A percentile compares a stretch with the other conserved stretches of the same genome.
Evolutionary conservation across 352 stramenopile genomes (phyloP).

Genomic region (Phytophthora uliginosa): DNA sequence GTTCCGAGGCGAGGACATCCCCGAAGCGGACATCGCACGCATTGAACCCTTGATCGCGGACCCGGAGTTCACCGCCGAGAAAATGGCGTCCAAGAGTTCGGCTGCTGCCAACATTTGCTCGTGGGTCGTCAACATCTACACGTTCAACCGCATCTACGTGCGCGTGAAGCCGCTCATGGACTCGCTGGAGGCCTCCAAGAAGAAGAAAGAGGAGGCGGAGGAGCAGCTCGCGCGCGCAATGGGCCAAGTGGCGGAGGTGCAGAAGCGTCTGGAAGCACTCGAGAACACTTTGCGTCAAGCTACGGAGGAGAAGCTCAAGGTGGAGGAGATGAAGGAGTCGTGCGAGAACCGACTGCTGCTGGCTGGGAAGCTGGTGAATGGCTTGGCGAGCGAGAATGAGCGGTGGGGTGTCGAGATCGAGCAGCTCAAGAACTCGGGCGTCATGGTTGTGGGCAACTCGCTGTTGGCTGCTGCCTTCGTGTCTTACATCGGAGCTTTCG

Average conservation of each 20-base stretch:
- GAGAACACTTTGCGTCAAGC: slow-evolving; percentile 96
- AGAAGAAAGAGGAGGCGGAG: slow-evolving; percentile 95
- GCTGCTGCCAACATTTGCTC: slow-evolving; percentile 98
- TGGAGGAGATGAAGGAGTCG: slow-evolving; percentile 96
- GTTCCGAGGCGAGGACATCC: slow-evolving; percentile 96
- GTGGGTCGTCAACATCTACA: slow-evolving; percentile 99
- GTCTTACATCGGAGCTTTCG: slow-evolving; percentile 98
- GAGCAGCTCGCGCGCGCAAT: slow-evolving; percentile 94
- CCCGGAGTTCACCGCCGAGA: slow-evolving; percentile 96
- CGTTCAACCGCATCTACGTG: slow-evolving; percentile 99
- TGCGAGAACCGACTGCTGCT: slow-evolving; percentile 95
- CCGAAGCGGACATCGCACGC: slow-evolving; percentile 94
- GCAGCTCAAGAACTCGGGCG: slow-evolving; percentile 95
- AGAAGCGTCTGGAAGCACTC: slow-evolving; percentile 92
- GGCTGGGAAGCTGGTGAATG: slow-evolving; percentile 96
- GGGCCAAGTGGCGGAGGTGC: slow-evolving; percentile 94
- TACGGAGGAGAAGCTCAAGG: slow-evolving; percentile 97
- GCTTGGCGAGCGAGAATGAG: slow-evolving; percentile 97
- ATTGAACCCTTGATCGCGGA: slow-evolving; percentile 95
- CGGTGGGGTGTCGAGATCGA: slow-evolving; percentile 98
- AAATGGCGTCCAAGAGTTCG: slow-evolving; percentile 97
- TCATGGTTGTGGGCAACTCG: slow-evolving; percentile 97
- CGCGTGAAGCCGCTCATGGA: slow-evolving; percentile 99
- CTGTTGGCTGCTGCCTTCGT: slow-evolving; percentile 98
- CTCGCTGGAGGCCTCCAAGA: slow-evolving; percentile 95